Base-by-base conservation (phyloP, 371 early-diverging fungal genomes). In the Sporodiniella umbellata region DNA sequence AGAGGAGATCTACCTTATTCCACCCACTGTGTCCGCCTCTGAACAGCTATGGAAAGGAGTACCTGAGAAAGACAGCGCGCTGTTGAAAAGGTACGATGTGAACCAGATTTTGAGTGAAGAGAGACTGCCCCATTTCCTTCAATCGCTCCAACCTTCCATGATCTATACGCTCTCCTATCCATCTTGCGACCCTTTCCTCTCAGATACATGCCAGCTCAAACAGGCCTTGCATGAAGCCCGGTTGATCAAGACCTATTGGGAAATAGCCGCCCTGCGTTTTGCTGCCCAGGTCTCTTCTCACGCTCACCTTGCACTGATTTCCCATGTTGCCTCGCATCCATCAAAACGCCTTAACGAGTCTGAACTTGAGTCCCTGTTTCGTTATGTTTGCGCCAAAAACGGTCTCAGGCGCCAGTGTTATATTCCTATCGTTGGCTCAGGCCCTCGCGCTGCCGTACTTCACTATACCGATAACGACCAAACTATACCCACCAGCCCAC, bases 41-140 rank as follows among this genome's bases (percentile, higher is more conserved):
- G 68, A 76, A 42, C 69, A 66, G 19, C 40, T 80, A 28, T 84
- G 82, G 82, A 79, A 77, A 54, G 80, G 81, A 6, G 66, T 64
- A 14, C 70, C 62, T 17, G 70, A 72, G n/a, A 55, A 56, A 2
- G 51, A 56, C 12, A 38, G 65, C 25, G 48, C 69, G 28, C 54
- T 80, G 10, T 28, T 73, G 39, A 42, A 54, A 14, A 68, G 56
- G n/a, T 81, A 77, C 38, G 78, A 84, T 53, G 76, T 70, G 11
- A 78, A 83, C 57, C 48, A 63, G 35, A 55, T 72, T 26, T 51
- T 79, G 35, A 56, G 60, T 0, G 70, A 66, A 45, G 18, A 33
- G 8, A 62, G 58, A 17, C 37, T 81, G 11, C 23, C 48, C 35
- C 43, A 54, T 1, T 44, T 70, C n/a, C 42, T 75, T 18, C 15